Evolutionary conservation across 805 yeast genomes (phyloP).

Genomic region (Wickerhamomyces subpelliculosus): DNA sequence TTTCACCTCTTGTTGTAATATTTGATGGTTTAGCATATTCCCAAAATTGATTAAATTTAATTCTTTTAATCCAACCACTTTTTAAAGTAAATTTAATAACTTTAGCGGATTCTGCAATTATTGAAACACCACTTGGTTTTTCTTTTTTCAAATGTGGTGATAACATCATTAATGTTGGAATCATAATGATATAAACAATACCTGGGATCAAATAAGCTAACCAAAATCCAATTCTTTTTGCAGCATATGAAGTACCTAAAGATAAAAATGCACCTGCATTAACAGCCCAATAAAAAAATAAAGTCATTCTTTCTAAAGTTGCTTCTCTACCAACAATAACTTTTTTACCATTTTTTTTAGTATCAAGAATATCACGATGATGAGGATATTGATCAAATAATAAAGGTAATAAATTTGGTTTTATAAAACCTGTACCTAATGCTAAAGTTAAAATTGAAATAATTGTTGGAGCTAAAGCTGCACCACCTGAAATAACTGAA

Average conservation of each 20-base stretch:
- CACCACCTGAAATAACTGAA: conserved; percentile 34
- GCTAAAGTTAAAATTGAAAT: conserved; percentile 46
- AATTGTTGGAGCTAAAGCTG: conserved; percentile 55
- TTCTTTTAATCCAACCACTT: conserved; percentile 37
- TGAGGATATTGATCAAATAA: conserved; percentile 71
- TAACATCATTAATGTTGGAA: conserved; percentile 35
- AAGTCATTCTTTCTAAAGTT: conserved; percentile 67
- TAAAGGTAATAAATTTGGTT: conserved; percentile 61
- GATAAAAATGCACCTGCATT: conserved; percentile 72
- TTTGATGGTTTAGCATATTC: conserved; percentile 53
- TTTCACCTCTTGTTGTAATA: conserved; percentile 36
- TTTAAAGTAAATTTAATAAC: conserved; percentile 34
- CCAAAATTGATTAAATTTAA: conserved; percentile 36
- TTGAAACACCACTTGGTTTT: conserved; percentile 28
- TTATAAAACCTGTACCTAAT: conserved; percentile 76
- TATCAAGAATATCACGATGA: conserved; percentile 51
- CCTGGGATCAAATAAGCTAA: conserved; percentile 71
- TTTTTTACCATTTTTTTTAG: conserved; percentile 52
- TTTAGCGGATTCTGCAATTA: conserved; percentile 35
- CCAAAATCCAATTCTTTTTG: conserved; percentile 59
- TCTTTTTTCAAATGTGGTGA: conserved; percentile 22
- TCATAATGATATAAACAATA: conserved; percentile 46
- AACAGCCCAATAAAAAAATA: conserved; percentile 70
- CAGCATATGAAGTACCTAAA: conserved; percentile 71
- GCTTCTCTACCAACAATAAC: conserved; percentile 65